Evolutionary conservation across 371 early-diverging fungal genomes (phyloP).

Genomic region (Massospora cicadina): DNA sequence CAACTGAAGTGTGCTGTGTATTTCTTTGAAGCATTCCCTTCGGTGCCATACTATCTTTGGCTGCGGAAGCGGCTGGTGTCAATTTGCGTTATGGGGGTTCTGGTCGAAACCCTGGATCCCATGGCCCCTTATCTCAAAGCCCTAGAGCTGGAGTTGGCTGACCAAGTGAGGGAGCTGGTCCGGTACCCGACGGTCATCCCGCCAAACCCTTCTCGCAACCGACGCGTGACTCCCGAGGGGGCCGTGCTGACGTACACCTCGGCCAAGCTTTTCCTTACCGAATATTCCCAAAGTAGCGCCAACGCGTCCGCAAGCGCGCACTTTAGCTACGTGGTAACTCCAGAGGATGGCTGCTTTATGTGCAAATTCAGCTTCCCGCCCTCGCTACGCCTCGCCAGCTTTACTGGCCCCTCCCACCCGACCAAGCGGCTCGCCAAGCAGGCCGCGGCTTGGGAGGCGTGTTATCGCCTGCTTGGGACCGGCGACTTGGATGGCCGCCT

Average conservation of each 20-base stretch:
- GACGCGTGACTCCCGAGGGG: background rate
- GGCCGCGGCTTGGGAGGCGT: background rate
- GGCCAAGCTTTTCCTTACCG: background rate
- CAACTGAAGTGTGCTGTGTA: background rate
- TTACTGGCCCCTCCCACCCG: background rate
- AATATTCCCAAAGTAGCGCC: background rate
- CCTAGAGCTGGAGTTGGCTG: background rate
- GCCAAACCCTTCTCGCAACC: background rate
- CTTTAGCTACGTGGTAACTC: background rate
- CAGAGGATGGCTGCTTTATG: background rate
- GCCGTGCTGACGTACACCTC: background rate
- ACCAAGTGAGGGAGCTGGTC: background rate
- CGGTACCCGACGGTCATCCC: background rate
- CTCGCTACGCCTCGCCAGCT: background rate
- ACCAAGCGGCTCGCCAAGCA: background rate
- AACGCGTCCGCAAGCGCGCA: background rate
- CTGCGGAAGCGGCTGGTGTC: background rate
- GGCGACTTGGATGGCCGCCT: background rate
- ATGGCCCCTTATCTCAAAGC: background rate
- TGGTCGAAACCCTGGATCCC: background rate
- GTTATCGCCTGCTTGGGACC: background rate
- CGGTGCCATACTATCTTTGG: background rate
- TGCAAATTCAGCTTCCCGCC: background rate
- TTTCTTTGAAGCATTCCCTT: background rate
- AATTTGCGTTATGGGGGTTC: background rate